These are phyloP conservation scores for Fusarium burgessii DNA, from an alignment of 2,329 filamentous ascomycete species.

Conservation along the genomic window DNA sequence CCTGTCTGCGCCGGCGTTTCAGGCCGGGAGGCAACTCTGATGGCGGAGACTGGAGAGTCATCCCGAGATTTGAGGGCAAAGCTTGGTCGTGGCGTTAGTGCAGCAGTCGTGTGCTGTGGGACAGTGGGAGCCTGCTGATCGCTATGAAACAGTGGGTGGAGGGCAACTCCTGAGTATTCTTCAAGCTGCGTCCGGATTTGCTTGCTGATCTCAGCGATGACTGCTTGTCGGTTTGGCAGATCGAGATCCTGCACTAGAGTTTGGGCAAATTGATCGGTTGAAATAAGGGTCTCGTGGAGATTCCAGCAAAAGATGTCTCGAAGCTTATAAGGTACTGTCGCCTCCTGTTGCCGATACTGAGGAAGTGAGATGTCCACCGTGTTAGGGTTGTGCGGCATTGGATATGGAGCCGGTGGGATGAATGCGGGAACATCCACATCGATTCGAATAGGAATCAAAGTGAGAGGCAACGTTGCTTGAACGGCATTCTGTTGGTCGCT, in stretches of 20 bases:
- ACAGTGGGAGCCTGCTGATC: slow-evolving; percentile 51
- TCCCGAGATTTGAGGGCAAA: slow-evolving; percentile 53
- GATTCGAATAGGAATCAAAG: slow-evolving; percentile 94
- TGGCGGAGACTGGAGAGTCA: slow-evolving; percentile 53
- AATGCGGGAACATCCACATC: slow-evolving; percentile 91
- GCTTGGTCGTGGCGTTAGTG: slow-evolving; percentile 48
- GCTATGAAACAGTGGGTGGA: slow-evolving; percentile 90
- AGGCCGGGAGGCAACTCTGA: slow-evolving; percentile 59
- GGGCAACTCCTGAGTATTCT: slow-evolving; percentile 93
- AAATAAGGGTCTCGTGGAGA: slow-evolving; percentile 91
- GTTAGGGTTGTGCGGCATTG: slow-evolving; percentile 67
- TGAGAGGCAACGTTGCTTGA: slow-evolving; percentile 83
- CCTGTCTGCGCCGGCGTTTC: slow-evolving; percentile 69
- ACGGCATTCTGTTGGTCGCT: slow-evolving; percentile 71
- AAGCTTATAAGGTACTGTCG: slow-evolving; percentile 85
- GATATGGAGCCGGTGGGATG: slow-evolving; percentile 73
- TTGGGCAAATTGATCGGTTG: slow-evolving; percentile 95
- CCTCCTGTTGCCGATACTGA: slow-evolving; percentile 82
- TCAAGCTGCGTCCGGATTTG: slow-evolving; percentile 96
- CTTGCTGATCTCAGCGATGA: slow-evolving; percentile 86
- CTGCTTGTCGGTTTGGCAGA: slow-evolving; percentile 77
- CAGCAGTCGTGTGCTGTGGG: slow-evolving; percentile 36
- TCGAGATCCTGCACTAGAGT: slow-evolving; percentile 93
- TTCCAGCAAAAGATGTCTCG: slow-evolving; percentile 99
- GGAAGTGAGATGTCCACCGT: slow-evolving; percentile 78